Evolutionary conservation across 768 basidiomycete genomes (phyloP).

Genomic region (Infundibulicybe gibba): DNA sequence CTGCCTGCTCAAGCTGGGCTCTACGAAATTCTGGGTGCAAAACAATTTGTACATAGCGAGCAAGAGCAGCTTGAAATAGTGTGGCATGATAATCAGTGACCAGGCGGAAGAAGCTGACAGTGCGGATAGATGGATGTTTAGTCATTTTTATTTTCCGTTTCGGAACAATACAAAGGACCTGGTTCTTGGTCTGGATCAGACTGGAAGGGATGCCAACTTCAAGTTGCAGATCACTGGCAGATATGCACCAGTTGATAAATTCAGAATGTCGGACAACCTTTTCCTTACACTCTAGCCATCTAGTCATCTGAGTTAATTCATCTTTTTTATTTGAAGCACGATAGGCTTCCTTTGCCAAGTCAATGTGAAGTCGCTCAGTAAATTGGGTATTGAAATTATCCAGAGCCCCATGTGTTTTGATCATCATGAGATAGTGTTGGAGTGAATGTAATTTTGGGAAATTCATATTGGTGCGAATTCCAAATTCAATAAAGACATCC

Average conservation of each 20-base stretch:
- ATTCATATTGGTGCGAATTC: slow-evolving; percentile 1
- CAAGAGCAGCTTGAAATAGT: slow-evolving; percentile 17
- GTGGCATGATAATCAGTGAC: slow-evolving; percentile 18
- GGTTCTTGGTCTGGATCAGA: not conserved
- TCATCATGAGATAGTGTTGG: slow-evolving; percentile 1
- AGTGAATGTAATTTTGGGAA: slow-evolving; percentile 1
- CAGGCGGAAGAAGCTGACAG: slow-evolving; percentile 12
- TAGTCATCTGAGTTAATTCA: slow-evolving; percentile 26
- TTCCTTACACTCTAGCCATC: slow-evolving; percentile 26
- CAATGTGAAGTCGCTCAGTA: slow-evolving; percentile 7
- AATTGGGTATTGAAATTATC: slow-evolving; percentile 12
- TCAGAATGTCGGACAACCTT: slow-evolving; percentile 14
- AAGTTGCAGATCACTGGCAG: not conserved
- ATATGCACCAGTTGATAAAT: slow-evolving; percentile 21
- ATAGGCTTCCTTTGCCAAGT: not conserved
- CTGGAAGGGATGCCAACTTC: no score
- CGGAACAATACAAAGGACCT: not conserved
- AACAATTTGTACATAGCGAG: slow-evolving; percentile 14
- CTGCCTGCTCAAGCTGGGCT: slow-evolving; percentile 7
- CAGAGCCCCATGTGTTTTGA: slow-evolving; percentile 9
- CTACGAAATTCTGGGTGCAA: slow-evolving; percentile 11
- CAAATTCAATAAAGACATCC: slow-evolving; percentile 17
- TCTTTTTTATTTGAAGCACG: slow-evolving; percentile 3
- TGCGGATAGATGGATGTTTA: slow-evolving; percentile 16
- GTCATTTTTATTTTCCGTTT: slow-evolving; percentile 10